Conservation (phyloP, 2,329 filamentous ascomycete species). For the Tolypocladium ophioglossoides region DNA sequence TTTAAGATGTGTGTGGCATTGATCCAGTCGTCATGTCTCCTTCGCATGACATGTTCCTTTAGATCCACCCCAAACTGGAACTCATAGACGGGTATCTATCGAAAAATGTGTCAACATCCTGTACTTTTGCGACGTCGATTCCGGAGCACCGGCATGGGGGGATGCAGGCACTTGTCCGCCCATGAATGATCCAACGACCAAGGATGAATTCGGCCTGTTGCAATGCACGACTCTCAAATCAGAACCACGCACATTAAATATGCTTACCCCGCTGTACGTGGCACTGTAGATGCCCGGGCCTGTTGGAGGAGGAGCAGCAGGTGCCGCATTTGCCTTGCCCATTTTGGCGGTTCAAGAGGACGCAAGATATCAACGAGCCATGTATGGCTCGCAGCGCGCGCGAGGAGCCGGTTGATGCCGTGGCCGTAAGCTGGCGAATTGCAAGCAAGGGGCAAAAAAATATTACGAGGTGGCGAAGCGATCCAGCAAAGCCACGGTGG, state of each 20-base stretch:
- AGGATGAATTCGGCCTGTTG: background rate
- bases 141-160: background rate
- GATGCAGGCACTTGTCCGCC: background rate
- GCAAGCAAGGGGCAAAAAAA: background rate
- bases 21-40: constrained; percentile 90
- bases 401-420: background rate
- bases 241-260: background rate
- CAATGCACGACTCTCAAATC: background rate
- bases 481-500: background rate
- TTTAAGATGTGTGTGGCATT: constrained; percentile 99
- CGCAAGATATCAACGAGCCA: background rate
- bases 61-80: constrained; percentile 72
- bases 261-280: constrained; percentile 56
- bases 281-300: constrained; percentile 52
- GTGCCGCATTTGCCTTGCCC: constrained; percentile 31
- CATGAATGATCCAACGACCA: background rate
- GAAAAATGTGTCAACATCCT: background rate
- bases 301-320: constrained; percentile 10
- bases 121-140: background rate
- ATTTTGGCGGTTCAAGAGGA: constrained; percentile 24
- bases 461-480: background rate
- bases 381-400: background rate
- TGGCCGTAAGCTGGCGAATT: background rate
- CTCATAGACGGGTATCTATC: constrained; percentile 87
- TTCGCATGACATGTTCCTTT: constrained; percentile 88